These are phyloP conservation scores for Nelumbo lutea DNA, from an alignment of 164 flowering plant genomes.

Conservation along the genomic window DNA sequence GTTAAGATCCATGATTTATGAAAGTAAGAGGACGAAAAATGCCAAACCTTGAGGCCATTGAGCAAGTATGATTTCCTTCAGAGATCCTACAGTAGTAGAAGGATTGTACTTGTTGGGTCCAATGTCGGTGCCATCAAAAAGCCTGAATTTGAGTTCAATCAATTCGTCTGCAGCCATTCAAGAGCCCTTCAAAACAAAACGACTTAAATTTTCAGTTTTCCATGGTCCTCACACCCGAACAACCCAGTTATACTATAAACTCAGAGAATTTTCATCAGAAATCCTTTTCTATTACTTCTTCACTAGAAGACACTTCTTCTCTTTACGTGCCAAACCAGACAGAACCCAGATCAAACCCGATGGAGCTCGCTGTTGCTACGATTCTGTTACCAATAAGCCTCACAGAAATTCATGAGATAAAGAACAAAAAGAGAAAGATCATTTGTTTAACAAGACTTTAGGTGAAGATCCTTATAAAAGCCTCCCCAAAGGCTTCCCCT, in stretches of 20 bases:
- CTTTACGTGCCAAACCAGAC: neutral
- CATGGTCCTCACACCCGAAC: neutral
- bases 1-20: neutral
- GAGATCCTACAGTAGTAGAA: slow-evolving; percentile 45
- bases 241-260: neutral
- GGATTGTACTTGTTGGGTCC: slow-evolving; percentile 62
- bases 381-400: neutral
- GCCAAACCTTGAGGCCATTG: slow-evolving; percentile 75
- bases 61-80: slow-evolving; percentile 57
- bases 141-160: slow-evolving; percentile 70
- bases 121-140: slow-evolving; percentile 64
- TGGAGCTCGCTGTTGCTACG: neutral
- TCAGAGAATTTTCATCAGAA: too few species aligned
- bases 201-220: slow-evolving; percentile 20
- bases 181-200: slow-evolving; percentile 10
- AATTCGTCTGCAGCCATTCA: slow-evolving; percentile 59
- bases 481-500: neutral
- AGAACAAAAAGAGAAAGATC: neutral
- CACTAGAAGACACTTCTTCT: neutral
- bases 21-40: neutral
- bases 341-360: slow-evolving; percentile 20
- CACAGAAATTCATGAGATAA: neutral
- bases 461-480: neutral
- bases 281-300: neutral
- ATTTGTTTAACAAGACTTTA: neutral